Percentiles rank a stretch among this genome's conserved stretches.
Conservation (phyloP, 2,329 filamentous ascomycete genomes). For the Colletotrichum trifolii region DNA sequence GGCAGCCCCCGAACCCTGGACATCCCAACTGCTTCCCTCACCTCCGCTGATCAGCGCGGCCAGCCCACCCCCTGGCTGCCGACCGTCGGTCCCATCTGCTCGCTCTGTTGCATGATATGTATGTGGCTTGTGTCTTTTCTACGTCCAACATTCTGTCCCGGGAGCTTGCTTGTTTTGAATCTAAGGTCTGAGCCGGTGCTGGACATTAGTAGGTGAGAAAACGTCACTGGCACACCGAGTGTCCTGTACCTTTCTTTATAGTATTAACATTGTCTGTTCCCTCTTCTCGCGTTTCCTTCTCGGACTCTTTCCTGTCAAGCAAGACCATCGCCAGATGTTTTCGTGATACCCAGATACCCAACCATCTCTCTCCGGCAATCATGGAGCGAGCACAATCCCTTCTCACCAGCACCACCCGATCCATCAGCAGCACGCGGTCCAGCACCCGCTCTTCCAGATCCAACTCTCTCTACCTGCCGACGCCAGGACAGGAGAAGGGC, state of each 20-base stretch:
- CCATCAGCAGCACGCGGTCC: constrained; percentile 34
- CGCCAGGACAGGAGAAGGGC: constrained; percentile 31
- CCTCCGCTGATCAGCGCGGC: constrained; percentile 31
- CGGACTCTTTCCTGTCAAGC: constrained; percentile 4
- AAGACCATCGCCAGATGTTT: constrained; percentile 32
- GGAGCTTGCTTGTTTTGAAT: constrained; percentile 30
- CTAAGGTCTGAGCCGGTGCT: constrained; percentile 33
- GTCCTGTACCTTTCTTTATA: constrained; percentile 22
- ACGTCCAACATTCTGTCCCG: constrained; percentile 29
- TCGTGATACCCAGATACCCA: constrained; percentile 35
- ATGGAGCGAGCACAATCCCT: constrained; percentile 38
- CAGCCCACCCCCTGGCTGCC: constrained; percentile 18
- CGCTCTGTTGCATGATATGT: constrained; percentile 35
- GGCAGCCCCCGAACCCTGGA: constrained; percentile 36
- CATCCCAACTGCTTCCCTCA: constrained; percentile 28
- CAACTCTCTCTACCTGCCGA: constrained; percentile 29
- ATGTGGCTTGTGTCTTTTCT: constrained; percentile 30
- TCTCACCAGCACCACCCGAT: constrained; percentile 35
- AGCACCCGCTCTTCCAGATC: constrained; percentile 38
- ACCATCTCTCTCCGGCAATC: constrained; percentile 28
- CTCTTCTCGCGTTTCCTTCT: background rate
- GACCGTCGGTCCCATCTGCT: constrained; percentile 31
- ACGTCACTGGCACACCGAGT: constrained; percentile 24
- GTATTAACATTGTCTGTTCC: constrained; percentile 26
- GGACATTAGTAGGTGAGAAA: constrained; percentile 18